Base-by-base conservation (phyloP, 306 rosid species). In the Castanea sativa region DNA sequence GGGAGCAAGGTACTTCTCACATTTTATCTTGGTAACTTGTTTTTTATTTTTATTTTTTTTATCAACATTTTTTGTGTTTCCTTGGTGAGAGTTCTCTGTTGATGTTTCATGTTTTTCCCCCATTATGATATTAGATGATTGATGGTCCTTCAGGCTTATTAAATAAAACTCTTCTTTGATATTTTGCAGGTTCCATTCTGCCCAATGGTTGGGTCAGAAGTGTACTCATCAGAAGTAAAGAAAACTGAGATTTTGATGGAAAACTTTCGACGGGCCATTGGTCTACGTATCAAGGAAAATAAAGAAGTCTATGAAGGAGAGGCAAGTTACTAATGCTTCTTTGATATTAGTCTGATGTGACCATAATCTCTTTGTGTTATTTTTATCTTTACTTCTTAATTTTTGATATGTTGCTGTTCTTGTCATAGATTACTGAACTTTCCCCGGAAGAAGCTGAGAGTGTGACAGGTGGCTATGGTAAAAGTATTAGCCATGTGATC, bases 171-270 rank as follows among this genome's bases (percentile, higher is more conserved):
- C 15, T 69, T 76, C 58, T 43, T 74, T 19, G 12, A 8, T 55
- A 19, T 38, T 57, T 73, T 73, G 58, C 79, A 94, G 97, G 98
- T 92, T 72, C 99, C 98, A 9, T 95, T 95, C 83, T 92, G 99
- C 82, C 99, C 99, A 0, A 95, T 95, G 99, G 99, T 95, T 71
- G 99, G 99, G 5, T 95, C 98, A 3, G 98, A 95, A 84, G 99
- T 95, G 6, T 95, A 95, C 79, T 95, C 99, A 25, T 87, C 98
- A 0, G 99, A 95, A 86, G 99, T 95, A 19, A 95, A 95, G 91
- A 95, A 95, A 87, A 95, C 98, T 1, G 99, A 90, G 89, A 94
- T 95, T 82, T 85, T 95, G 53, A 95, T 91, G 99, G 99, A 95
- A 81, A 91, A 92, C 85, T 92, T 92, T 76, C 79, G 99, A 41